Conservation (phyloP, 306 rosid species). For the Fragaria ananassa region DNA sequence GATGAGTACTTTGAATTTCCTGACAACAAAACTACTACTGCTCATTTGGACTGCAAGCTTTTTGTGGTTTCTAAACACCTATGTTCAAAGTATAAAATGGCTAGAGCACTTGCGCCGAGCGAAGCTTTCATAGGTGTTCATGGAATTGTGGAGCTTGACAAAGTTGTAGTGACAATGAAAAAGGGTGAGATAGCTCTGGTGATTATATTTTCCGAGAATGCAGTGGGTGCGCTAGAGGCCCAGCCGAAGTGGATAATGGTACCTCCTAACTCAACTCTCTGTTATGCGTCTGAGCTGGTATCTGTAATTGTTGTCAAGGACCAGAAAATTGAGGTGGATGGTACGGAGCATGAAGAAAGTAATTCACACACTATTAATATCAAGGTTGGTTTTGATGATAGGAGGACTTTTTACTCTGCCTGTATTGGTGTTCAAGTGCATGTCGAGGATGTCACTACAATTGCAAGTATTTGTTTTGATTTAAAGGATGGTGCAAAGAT, state of each 20-base stretch:
- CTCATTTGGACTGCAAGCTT: no score
- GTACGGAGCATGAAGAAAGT: conserved; percentile 60
- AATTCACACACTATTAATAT: conserved; percentile 5
- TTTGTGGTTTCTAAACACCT: no score
- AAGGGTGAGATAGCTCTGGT: conserved; percentile 77
- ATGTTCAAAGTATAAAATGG: no score
- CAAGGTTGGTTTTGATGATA: no score
- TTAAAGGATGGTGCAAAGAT: no score
- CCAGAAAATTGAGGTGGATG: conserved; percentile 77
- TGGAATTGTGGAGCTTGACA: conserved; percentile 56
- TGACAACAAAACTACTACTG: no score
- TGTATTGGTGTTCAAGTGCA: no score
- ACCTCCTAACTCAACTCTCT: conserved; percentile 64
- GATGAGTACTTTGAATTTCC: no score
- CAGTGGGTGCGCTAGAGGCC: conserved; percentile 62
- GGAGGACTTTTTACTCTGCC: no score
- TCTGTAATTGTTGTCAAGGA: conserved; percentile 61
- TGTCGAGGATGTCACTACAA: no score
- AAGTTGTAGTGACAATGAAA: conserved; percentile 76
- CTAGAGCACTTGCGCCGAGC: no score
- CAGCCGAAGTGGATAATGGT: conserved; percentile 67
- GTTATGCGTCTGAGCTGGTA: conserved; percentile 72
- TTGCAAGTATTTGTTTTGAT: no score
- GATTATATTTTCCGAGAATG: conserved; percentile 76
- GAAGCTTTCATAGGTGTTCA: background rate